Percentiles rank a stretch among this genome's conserved stretches.
These are phyloP conservation scores for Lactarius deliciosus DNA, from an alignment of 768 basidiomycete genomes.

Conservation along the genomic window DNA sequence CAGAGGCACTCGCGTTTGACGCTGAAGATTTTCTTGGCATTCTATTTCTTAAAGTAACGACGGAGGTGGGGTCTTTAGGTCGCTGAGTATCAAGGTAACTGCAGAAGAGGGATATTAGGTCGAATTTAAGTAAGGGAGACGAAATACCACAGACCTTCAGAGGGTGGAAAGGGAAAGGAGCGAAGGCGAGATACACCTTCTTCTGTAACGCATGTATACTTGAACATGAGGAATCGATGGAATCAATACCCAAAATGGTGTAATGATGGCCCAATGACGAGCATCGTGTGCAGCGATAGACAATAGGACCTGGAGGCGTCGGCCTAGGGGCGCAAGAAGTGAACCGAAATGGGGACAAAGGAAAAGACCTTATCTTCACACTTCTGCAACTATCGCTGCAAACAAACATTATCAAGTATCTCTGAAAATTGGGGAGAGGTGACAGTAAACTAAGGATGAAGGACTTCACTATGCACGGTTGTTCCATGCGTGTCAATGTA, in stretches of 20 bases:
- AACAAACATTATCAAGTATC: neutral
- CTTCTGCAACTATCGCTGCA: neutral
- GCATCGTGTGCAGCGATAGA: neutral
- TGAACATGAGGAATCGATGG: neutral
- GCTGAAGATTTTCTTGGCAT: constrained; percentile 10
- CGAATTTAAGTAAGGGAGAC: neutral
- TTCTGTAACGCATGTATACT: neutral
- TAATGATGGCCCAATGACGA: neutral
- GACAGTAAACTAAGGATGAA: neutral
- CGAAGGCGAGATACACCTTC: neutral
- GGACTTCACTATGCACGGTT: neutral
- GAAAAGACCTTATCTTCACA: neutral
- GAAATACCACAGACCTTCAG: neutral
- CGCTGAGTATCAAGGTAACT: neutral
- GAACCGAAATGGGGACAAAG: neutral
- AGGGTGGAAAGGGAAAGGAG: neutral
- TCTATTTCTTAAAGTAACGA: neutral
- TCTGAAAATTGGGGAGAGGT: neutral
- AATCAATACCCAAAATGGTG: neutral
- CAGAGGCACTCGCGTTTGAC: neutral
- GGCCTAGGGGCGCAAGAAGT: neutral
- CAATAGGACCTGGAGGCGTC: neutral
- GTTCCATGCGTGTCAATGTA: neutral
- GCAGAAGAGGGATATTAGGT: neutral
- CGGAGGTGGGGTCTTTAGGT: neutral